Conservation (phyloP, 192 early-diverging fungal species). For the Funneliformis geosporum region DNA sequence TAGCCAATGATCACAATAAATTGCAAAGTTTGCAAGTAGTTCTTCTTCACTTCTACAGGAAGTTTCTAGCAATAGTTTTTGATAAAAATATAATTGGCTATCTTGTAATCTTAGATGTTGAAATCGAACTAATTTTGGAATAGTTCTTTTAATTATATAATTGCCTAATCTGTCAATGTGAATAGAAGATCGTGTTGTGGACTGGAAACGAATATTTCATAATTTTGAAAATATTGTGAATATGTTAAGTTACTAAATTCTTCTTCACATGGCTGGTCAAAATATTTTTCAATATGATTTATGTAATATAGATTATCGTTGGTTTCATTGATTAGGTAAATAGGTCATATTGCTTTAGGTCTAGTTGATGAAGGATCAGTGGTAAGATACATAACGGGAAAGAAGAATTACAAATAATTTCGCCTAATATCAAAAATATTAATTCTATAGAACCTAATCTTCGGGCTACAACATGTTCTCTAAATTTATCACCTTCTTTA, state of each 20-base stretch:
- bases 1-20: too few relatives aligned
- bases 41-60: too few relatives aligned
- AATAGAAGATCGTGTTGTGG: not conserved
- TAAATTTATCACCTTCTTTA: too few relatives aligned
- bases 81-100: conserved; percentile 19
- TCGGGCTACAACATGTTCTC: too few relatives aligned
- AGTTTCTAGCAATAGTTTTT: not conserved
- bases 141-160: not conserved
- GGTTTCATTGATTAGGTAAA: not conserved
- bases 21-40: too few relatives aligned
- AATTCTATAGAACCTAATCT: too few relatives aligned
- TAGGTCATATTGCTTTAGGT: not conserved
- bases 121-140: not conserved
- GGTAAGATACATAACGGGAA: not conserved
- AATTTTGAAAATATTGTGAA: too few relatives aligned
- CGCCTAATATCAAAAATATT: not conserved
- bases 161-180: not conserved
- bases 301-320: too few relatives aligned
- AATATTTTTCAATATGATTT: too few relatives aligned
- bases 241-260: too few relatives aligned
- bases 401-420: not conserved
- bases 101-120: not conserved
- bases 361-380: not conserved
- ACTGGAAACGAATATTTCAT: not conserved
- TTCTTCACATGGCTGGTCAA: too few relatives aligned